A percentile compares a stretch with the other conserved stretches of the same genome.
phyloP scores from a whole-genome alignment of 2,329 filamentous ascomycete genomes.

The Lachnellula cervina region DNA sequence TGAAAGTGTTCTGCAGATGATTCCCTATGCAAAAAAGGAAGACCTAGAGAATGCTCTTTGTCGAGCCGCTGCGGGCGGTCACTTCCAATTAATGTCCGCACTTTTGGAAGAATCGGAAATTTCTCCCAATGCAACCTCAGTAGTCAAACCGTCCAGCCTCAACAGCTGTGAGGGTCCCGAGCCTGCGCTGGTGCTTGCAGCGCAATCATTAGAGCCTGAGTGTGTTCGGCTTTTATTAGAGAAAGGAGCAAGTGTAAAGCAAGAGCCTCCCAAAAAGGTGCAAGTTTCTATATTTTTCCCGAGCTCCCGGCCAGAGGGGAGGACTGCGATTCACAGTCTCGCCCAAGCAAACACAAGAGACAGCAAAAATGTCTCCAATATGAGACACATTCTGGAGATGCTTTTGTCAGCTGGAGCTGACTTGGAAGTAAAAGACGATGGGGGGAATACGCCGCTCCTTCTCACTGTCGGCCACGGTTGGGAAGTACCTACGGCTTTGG shows the following conservation, averaged over 20 bases:
- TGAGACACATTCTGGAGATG: conserved; percentile 4
- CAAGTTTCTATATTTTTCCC: no score
- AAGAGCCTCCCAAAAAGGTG: neutral
- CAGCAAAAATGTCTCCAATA: neutral
- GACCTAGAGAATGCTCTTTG: conserved; percentile 15
- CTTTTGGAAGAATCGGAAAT: conserved; percentile 4
- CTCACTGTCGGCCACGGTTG: neutral
- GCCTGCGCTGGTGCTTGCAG: conserved; percentile 15
- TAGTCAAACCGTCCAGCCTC: neutral
- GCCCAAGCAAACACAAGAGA: neutral
- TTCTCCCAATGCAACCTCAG: conserved; percentile 11
- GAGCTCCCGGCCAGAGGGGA: neutral
- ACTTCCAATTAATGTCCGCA: conserved; percentile 11
- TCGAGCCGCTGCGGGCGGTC: conserved; percentile 12
- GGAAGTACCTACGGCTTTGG: neutral
- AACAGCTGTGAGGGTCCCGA: conserved; percentile 3
- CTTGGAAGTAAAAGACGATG: conserved; percentile 16
- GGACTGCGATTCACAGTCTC: neutral
- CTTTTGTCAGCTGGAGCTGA: conserved; percentile 26
- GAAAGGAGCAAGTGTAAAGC: neutral
- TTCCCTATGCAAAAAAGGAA: conserved; percentile 10
- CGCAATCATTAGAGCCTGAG: neutral
- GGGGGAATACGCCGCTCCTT: conserved; percentile 17
- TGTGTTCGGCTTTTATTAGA: neutral
- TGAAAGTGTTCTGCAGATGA: conserved; percentile 11